A percentile compares a stretch with the other conserved stretches of the same genome.
These are phyloP conservation scores for Coemansia sp. DNA, from an alignment of 192 early-diverging fungal species.

Conservation along the genomic window DNA sequence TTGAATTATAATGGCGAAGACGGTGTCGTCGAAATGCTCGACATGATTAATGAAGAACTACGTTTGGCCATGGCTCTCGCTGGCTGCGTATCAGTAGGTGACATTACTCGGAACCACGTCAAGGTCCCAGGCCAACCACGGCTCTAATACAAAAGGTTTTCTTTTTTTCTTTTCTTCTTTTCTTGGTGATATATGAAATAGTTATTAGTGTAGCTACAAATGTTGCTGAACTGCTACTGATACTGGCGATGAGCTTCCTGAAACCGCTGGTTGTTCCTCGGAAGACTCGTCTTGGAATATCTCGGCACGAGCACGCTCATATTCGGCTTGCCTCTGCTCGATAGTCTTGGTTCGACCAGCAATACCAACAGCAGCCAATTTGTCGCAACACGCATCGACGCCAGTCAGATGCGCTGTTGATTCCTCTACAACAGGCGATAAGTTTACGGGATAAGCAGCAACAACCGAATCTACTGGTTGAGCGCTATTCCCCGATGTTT, in stretches of 20 bases:
- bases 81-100: conserved; percentile 50
- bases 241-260: neutral
- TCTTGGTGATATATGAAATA: neutral
- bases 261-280: neutral
- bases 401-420: neutral
- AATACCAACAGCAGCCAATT: neutral
- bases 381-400: neutral
- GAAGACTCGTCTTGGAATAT: conserved; percentile 33
- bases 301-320: conserved; percentile 37
- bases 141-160: too few relatives aligned
- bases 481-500: neutral
- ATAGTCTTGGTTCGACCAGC: conserved; percentile 7
- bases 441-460: neutral
- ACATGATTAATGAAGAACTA: conserved; percentile 85
- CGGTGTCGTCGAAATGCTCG: conserved; percentile 83
- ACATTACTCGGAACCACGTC: conserved; percentile 42
- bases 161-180: neutral
- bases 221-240: neutral
- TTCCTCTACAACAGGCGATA: neutral
- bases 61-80: conserved; percentile 80
- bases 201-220: neutral
- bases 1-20: conserved; percentile 84
- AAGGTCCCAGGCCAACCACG: conserved; percentile 16
- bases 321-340: conserved; percentile 39
- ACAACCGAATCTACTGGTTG: neutral